phyloP scores from a whole-genome alignment of 257 asterid genomes.

The Eustoma russellianum region DNA sequence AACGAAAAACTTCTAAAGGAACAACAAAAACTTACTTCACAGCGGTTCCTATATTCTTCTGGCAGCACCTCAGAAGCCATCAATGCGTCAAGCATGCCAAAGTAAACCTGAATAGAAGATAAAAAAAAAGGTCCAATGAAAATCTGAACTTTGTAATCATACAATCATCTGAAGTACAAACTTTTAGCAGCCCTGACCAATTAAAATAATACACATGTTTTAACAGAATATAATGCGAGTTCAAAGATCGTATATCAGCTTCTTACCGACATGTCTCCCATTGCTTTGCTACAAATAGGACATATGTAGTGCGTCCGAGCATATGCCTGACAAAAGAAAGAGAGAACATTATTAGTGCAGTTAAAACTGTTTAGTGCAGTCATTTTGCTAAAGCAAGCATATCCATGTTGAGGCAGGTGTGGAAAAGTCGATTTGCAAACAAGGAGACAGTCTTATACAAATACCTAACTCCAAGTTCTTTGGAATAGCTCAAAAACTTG shows the following conservation, averaged over 20 bases:
- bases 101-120: conserved; percentile 55
- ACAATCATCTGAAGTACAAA: no score
- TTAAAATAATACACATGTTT: background rate
- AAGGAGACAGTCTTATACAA: no score
- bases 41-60: conserved; percentile 74
- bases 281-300: conserved; percentile 96
- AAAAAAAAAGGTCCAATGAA: background rate
- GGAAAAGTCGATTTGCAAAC: no score
- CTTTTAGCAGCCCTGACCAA: no score
- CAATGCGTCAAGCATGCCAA: conserved; percentile 92
- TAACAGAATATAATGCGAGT: background rate
- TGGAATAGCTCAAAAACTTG: no score
- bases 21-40: conserved; percentile 42
- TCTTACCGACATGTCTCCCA: conserved; percentile 99
- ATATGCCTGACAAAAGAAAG: conserved; percentile 54
- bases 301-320: conserved; percentile 87
- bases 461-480: no score
- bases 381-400: no score
- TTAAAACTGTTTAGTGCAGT: no score
- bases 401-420: no score
- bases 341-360: background rate
- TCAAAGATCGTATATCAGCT: conserved; percentile 7
- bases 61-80: conserved; percentile 92
- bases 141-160: background rate
- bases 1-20: background rate